Evolutionary conservation across 148 eudicot genomes (phyloP).

Genomic region (Rhododendron henanense): DNA sequence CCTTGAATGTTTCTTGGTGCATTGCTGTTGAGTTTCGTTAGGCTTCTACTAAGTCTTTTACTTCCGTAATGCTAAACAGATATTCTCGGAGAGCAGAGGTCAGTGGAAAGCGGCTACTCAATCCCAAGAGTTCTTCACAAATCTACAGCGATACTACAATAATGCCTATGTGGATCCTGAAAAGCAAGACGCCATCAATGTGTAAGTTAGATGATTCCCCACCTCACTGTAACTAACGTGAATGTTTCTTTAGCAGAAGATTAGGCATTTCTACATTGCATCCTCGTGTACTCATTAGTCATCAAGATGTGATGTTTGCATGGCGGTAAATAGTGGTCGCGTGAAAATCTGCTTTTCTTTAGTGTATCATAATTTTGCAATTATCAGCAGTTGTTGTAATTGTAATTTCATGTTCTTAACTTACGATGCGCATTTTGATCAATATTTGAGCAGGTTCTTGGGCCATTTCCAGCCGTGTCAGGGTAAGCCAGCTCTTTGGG

Average conservation of each 20-base stretch:
- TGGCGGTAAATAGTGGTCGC: neutral
- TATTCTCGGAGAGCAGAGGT: slow-evolving; percentile 81
- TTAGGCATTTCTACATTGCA: neutral
- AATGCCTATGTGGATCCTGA: slow-evolving; percentile 75
- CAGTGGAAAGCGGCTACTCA: slow-evolving; percentile 72
- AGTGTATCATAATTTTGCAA: neutral
- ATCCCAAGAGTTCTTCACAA: slow-evolving; percentile 62
- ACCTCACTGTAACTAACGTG: neutral
- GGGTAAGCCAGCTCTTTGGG: slow-evolving; percentile 89
- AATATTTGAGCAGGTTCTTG: slow-evolving; percentile 57
- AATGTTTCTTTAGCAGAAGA: neutral
- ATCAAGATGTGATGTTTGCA: neutral
- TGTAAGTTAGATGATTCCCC: slow-evolving; percentile 46
- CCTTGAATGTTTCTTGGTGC: neutral
- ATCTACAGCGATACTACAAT: slow-evolving; percentile 73
- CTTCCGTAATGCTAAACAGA: slow-evolving; percentile 29
- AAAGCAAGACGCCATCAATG: slow-evolving; percentile 85
- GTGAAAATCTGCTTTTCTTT: neutral
- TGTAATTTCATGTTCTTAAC: neutral
- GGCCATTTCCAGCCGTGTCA: slow-evolving; percentile 86
- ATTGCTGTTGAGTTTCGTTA: neutral
- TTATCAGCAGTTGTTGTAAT: neutral
- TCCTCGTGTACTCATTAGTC: neutral
- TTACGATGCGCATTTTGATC: neutral
- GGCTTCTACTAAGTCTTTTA: neutral